Conservation (phyloP, 768 basidiomycete species). For the Calocybe cyanea region DNA sequence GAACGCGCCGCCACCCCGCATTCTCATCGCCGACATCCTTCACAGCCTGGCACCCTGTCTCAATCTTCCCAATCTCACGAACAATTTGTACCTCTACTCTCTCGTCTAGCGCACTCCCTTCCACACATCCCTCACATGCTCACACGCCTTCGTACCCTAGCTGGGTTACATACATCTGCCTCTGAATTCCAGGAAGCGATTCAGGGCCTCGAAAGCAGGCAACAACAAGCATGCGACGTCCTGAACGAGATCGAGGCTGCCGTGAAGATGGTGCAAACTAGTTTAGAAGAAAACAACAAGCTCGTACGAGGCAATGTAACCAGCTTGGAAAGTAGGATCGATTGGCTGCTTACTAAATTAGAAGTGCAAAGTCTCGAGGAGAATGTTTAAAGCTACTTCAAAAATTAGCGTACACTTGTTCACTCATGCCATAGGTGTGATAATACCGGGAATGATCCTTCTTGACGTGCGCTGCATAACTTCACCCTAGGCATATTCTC, state of each 20-base stretch:
- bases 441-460: too few species aligned
- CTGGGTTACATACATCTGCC: conserved; percentile 77
- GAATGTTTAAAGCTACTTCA: not conserved
- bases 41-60: conserved; percentile 32
- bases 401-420: not conserved
- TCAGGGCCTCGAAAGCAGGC: conserved; percentile 65
- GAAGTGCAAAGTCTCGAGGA: conserved; percentile 32
- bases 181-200: conserved; percentile 72
- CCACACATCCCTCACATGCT: conserved; percentile 90
- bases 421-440: too few species aligned
- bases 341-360: conserved; percentile 35
- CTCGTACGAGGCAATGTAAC: conserved; percentile 72
- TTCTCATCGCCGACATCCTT: conserved; percentile 40
- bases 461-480: too few species aligned
- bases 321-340: conserved; percentile 57
- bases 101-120: conserved; percentile 66
- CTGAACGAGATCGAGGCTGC: conserved; percentile 68
- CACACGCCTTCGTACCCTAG: conserved; percentile 81
- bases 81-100: conserved; percentile 63
- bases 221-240: conserved; percentile 56
- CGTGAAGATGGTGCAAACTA: conserved; percentile 68
- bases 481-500: conserved; percentile 38
- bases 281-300: conserved; percentile 67
- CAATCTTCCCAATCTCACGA: conserved; percentile 39
- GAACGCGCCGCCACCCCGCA: conserved; percentile 68